Evolutionary conservation across 2,329 filamentous ascomycete genomes (phyloP), one percentile per base, ranked within the genome.

Genomic region (Stenocarpella maydis): DNA sequence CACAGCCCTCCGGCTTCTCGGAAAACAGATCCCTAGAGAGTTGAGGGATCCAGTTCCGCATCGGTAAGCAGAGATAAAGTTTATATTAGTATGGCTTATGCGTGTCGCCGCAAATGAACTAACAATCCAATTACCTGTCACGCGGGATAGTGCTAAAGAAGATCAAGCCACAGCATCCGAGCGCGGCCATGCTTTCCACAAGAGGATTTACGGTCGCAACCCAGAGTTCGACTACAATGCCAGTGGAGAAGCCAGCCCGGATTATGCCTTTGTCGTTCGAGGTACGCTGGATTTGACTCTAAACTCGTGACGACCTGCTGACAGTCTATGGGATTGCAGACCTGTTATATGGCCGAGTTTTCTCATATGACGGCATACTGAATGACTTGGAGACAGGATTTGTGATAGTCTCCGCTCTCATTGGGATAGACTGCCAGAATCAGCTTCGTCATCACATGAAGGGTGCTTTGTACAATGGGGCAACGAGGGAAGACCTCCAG

Each of bases 201-300:
- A 55, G 53, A 39, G 53, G 53, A 55, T 55, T 10, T 55, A 55
- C 34, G 53, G 34, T 3, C 31, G 53, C 5, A 55, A 55, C 21
- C 53, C 53, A 19, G 53, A 55, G 21, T 55, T 55, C n/a, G 53
- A 55, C 34, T 41, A 39, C 34, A 55, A 55, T 19, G 53, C 53
- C 2, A 55, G n/a, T 10, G 53, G 31, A 19, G 53, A 55, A 9
- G 53, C 53, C 1, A 55, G 53, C 53, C 53, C 53, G 26, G 53
- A 55, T 15, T 55, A 55, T 55, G 53, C 53, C 14, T 55, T 55
- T 26, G 53, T 55, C 41, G 53, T 55, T 12, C 53, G 53, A 19
- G 53, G 53, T 41, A 41, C 12, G 52, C 19, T 55, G 3, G 34
- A 24, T 4, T 34, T 7, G 7, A 5, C 4, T 4, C n/a, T 37